Evolutionary conservation across 768 basidiomycete genomes (phyloP).

Genomic region (Suillus placidus): DNA sequence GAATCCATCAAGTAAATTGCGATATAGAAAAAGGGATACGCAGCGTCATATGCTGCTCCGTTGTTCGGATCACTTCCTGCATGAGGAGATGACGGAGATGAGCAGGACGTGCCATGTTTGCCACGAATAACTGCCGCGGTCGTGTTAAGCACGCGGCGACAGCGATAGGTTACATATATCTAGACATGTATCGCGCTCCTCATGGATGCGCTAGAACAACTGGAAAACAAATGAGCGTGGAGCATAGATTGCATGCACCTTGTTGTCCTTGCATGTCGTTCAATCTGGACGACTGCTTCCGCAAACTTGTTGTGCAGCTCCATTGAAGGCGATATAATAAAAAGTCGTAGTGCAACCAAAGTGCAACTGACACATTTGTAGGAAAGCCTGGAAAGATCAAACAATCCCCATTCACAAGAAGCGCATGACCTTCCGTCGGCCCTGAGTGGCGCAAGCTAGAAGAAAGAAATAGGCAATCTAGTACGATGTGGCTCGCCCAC

Average conservation of each 20-base stretch:
- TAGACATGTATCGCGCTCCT: constrained; percentile 64
- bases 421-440: background rate
- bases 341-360: background rate
- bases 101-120: constrained; percentile 90
- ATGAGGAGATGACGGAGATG: constrained; percentile 70
- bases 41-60: constrained; percentile 58
- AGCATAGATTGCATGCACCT: background rate
- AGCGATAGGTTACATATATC: constrained; percentile 63
- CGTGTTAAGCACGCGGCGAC: constrained; percentile 88
- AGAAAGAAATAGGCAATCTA: background rate
- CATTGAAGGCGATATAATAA: background rate
- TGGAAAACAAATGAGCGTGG: background rate
- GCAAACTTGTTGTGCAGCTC: background rate
- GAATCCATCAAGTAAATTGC: constrained; percentile 80
- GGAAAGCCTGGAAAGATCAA: background rate
- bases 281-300: background rate
- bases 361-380: background rate
- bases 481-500: background rate
- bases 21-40: constrained; percentile 91
- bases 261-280: background rate
- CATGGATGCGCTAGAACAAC: background rate
- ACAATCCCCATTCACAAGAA: background rate
- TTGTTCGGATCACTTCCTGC: constrained; percentile 92
- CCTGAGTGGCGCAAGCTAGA: constrained; percentile 3
- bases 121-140: constrained; percentile 74